Base-by-base conservation (phyloP, 768 basidiomycete genomes). In the Lentinula edodes region DNA sequence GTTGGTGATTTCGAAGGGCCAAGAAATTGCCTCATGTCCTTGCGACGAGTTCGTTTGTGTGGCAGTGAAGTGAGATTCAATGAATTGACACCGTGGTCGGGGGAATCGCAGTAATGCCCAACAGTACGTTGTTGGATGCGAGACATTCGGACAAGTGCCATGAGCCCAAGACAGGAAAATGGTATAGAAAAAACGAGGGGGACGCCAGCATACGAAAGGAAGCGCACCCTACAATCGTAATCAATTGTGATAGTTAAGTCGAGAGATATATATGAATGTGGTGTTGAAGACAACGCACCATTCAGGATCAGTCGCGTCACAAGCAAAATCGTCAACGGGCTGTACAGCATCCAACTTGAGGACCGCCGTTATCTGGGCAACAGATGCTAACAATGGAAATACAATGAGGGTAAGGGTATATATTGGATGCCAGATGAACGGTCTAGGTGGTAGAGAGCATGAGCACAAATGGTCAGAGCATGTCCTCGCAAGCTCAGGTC, bases 161-260 rank as follows among this genome's bases (percentile, higher is more conserved):
- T 68, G 28, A 78, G 69, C 4, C 85, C 83, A 12, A 86, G 69
- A 63, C 78, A 72, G 43, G 85, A 69, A 52, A 80, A 81, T 2
- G 87, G 87, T 15, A 86, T 68, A 3, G 78, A 72, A 9, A 83
- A 69, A 46, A 83, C 58, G 61, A 86, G 75, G 0, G 86, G 79
- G 6, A 78, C 67, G 6, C 86, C 88, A 12, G 86, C 81, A 65
- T 87, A 88, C 42, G 83, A 81, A n/a, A 86, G 65, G 60, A 88
- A 78, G 50, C 87, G 83, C 35, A 83, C 77, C 88, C 88, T 89
- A 58, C 38, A 43, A 28, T 56, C 41, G 9, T 56, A 38, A 13
- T 32, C n/a, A 43, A 45, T 20, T 56, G 48, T 43, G 59, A 58
- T n/a, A 35, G 45, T 55, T 52, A 48, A 52, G 35, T 66, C 56